Percentiles rank a stretch among this genome's conserved stretches.
Evolutionary conservation across 2,329 filamentous ascomycete species (phyloP).

Genomic region (Trichoderma atroviride): DNA sequence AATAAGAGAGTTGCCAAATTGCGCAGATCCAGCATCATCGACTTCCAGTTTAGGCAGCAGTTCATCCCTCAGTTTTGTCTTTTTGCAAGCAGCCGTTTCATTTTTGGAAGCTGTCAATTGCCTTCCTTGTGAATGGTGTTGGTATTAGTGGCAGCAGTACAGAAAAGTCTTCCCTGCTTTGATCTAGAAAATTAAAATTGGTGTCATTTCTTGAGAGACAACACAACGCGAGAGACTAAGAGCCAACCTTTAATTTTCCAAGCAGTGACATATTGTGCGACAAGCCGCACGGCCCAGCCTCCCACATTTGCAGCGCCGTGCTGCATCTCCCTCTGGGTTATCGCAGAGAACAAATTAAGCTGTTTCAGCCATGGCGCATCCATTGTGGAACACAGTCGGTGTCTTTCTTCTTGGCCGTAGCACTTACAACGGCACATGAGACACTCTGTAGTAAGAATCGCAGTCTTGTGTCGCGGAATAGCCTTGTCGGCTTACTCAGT

Average conservation of each 20-base stretch:
- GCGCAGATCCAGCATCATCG: conserved; percentile 24
- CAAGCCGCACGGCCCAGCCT: conserved; percentile 11
- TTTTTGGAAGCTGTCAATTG: conserved; percentile 1
- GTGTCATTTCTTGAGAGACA: conserved; percentile 7
- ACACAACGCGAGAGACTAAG: neutral
- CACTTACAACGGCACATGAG: neutral
- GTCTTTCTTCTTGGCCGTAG: neutral
- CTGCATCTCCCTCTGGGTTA: neutral
- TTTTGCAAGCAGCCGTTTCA: neutral
- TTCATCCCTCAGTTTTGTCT: conserved; percentile 5
- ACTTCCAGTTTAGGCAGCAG: conserved; percentile 15
- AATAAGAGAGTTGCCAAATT: conserved; percentile 12
- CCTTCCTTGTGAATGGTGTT: neutral
- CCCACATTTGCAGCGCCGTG: conserved; percentile 2
- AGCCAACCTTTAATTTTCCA: neutral
- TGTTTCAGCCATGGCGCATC: conserved; percentile 13
- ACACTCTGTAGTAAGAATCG: conserved; percentile 9
- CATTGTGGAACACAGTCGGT: conserved; percentile 6
- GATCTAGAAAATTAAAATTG: conserved; percentile 12
- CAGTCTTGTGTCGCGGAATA: neutral
- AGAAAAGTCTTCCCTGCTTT: conserved; percentile 2
- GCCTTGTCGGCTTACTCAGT: conserved; percentile 12
- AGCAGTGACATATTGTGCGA: conserved; percentile 8
- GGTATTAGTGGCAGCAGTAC: neutral
- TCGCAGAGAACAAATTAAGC: neutral